phyloP scores from a whole-genome alignment of 805 yeast genomes.

The Pichia insulana region DNA sequence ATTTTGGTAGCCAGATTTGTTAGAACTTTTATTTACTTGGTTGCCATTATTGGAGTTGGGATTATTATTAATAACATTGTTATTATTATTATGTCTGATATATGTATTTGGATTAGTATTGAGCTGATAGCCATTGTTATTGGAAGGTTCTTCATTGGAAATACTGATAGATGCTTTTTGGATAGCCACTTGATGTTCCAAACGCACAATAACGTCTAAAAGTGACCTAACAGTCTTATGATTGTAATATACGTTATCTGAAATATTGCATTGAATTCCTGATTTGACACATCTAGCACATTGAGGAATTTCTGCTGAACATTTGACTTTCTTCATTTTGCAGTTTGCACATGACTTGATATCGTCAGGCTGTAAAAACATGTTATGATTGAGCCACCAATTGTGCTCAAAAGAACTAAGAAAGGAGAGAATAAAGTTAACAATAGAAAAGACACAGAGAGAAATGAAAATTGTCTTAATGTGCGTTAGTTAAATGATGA shows the following conservation, averaged over 20 bases:
- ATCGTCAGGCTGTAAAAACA: constrained; percentile 13
- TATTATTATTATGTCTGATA: too few relatives aligned
- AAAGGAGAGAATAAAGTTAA: too few relatives aligned
- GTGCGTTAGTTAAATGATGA: too few relatives aligned
- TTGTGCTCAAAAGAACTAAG: too few relatives aligned
- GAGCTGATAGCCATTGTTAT: background rate
- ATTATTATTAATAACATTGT: background rate
- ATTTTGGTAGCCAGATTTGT: too few relatives aligned
- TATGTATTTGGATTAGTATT: too few relatives aligned
- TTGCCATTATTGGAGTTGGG: too few relatives aligned
- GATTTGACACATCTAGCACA: constrained; percentile 17
- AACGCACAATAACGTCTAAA: constrained; percentile 10
- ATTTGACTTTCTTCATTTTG: constrained; percentile 20
- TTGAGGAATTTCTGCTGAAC: constrained; percentile 18
- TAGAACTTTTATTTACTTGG: too few relatives aligned
- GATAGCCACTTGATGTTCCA: constrained; percentile 11
- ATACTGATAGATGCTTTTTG: background rate
- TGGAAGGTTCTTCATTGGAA: too few relatives aligned
- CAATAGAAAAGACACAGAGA: too few relatives aligned
- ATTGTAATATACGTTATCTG: constrained; percentile 17
- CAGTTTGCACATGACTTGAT: constrained; percentile 18
- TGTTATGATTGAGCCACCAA: background rate
- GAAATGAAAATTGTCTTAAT: too few relatives aligned
- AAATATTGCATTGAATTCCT: constrained; percentile 14
- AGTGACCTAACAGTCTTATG: constrained; percentile 17